Evolutionary conservation across 305 asterid genomes (phyloP).

Genomic region (Petunia hybrid): DNA sequence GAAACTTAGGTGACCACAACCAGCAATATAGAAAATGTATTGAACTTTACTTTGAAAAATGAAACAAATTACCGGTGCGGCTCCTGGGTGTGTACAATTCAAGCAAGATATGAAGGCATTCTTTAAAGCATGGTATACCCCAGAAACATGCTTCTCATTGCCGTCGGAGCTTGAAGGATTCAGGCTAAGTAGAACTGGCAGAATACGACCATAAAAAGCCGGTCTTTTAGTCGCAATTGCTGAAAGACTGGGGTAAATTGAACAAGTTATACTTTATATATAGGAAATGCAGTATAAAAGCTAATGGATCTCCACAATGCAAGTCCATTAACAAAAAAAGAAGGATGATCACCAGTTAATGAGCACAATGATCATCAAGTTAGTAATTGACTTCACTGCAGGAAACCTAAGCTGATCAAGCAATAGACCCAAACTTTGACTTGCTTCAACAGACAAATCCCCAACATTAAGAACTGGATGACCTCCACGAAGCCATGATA

Average conservation of each 20-base stretch:
- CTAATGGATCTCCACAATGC: slow-evolving; percentile 22
- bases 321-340: slow-evolving; percentile 21
- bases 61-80: slow-evolving; percentile 85
- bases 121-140: slow-evolving; percentile 82
- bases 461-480: slow-evolving; percentile 86
- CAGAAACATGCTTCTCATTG: slow-evolving; percentile 70
- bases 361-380: slow-evolving; percentile 78
- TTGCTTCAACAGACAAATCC: slow-evolving; percentile 92
- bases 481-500: slow-evolving; percentile 97
- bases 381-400: slow-evolving; percentile 73
- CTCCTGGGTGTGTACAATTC: slow-evolving; percentile 88
- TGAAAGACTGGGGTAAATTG: slow-evolving; percentile 67
- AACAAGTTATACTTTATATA: slow-evolving; percentile 33
- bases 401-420: slow-evolving; percentile 95
- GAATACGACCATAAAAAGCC: slow-evolving; percentile 93
- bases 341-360: slow-evolving; percentile 67
- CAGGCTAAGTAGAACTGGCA: slow-evolving; percentile 89
- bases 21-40: slow-evolving; percentile 12
- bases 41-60: slow-evolving; percentile 13
- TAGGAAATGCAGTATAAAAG: slow-evolving; percentile 25
- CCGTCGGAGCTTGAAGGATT: slow-evolving; percentile 71
- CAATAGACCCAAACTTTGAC: slow-evolving; percentile 75
- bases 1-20: background rate
- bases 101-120: slow-evolving; percentile 90
- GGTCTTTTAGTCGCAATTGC: slow-evolving; percentile 95